Evolutionary conservation across 2,329 filamentous ascomycete genomes (phyloP), one percentile per base, ranked within the genome.

Genomic region (Aspergillus arachidicola): DNA sequence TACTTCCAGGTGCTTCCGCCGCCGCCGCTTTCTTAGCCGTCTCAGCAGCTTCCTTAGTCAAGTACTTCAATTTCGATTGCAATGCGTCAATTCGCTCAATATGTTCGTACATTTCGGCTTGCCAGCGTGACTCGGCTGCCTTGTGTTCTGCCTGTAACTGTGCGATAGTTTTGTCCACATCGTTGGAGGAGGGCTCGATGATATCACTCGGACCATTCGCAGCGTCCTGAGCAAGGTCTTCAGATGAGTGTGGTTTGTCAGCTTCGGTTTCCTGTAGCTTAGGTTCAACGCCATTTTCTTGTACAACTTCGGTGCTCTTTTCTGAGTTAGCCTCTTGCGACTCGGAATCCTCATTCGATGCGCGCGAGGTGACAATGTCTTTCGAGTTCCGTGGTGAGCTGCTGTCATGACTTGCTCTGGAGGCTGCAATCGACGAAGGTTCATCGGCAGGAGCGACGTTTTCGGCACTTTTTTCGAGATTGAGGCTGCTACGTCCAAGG

Each of bases 71-170:
- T 74, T 99, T 98, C 7, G 93, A 88, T 76, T 98, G 92, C 1
- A 99, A 81, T 4, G 94, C 91, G 80, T 99, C 95, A 60, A 97
- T 95, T 41, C 91, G 89, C 78, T 99, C 95, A 7, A 94, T 85
- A 66, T 97, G 92, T 56, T 85, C 86, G 71, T 95, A 89, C 46
- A 93, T 85, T 75, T 98, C 95, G 70, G 95, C 92, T 62, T 94
- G 90, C 68, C 92, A 87, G 65, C 88, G 85, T 38, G 79, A 79
- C 63, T 87, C 81, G 0, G 82, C 82, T 34, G 80, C 78, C 55
- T 83, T 80, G 54, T 86, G 79, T 58, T 84, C 79, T 72, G 82
- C 73, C 71, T 81, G 81, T 65, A 87, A 75, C 50, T 82, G 78
- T 6, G 80, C 73, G 46, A 87, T 77, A 23, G 82, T 79, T 3